phyloP scores from a whole-genome alignment of 306 rosid genomes.

The Glycine soja region DNA sequence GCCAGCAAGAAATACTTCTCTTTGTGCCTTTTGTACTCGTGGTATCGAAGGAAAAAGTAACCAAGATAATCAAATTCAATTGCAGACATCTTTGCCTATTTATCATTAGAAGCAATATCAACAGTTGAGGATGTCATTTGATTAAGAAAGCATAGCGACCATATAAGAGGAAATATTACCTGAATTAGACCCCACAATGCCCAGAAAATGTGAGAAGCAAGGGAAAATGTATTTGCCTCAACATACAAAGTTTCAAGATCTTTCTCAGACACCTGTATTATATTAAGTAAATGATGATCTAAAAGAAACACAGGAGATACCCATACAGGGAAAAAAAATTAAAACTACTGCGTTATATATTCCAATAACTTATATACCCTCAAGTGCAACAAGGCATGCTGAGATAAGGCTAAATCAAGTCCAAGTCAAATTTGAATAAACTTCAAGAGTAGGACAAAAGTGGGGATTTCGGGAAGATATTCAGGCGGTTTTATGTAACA shows the following conservation, averaged over 20 bases:
- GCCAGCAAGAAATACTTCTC: constrained; percentile 59
- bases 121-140: not conserved
- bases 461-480: constrained; percentile 8
- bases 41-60: constrained; percentile 84
- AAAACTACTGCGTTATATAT: not conserved
- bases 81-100: constrained; percentile 81
- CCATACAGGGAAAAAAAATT: not conserved
- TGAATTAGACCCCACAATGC: constrained; percentile 96
- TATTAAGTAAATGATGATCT: not conserved
- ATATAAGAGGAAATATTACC: constrained; percentile 57
- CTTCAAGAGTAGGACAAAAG: not conserved
- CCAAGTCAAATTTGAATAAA: not conserved
- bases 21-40: constrained; percentile 74
- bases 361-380: not conserved
- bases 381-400: not conserved
- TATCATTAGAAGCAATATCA: constrained; percentile 30
- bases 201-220: constrained; percentile 88
- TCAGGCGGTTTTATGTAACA: not conserved
- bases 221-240: constrained; percentile 74
- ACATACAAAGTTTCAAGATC: constrained; percentile 78
- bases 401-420: constrained; percentile 2
- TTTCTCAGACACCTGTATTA: constrained; percentile 64
- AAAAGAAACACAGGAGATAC: not conserved
- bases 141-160: constrained; percentile 17
- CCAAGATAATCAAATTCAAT: constrained; percentile 79